Base-by-base conservation (phyloP, 1,284 basidiomycete species). In the Lentinula novae-zelandiae region DNA sequence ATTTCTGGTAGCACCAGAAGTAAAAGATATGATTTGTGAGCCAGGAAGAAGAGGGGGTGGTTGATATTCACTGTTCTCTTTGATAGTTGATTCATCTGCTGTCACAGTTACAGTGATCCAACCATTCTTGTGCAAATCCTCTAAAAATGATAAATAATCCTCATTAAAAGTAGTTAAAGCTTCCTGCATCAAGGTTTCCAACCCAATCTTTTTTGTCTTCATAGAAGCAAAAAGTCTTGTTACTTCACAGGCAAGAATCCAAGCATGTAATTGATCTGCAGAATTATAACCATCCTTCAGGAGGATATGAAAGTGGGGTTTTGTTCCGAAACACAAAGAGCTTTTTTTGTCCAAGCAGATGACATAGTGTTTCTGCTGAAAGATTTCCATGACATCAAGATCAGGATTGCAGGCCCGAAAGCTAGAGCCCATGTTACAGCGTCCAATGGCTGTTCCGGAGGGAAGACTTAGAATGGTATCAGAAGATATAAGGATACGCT, bases 221-320 rank as follows among this genome's bases (percentile, higher is more conserved):
- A 39, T 17, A 10, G 46, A 44, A 31, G 49, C 49, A 5, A 63
- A 13, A 17, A 58, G 10, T 31, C 58, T 54, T 0, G 59, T 52
- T 3, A 60, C 61, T 51, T 78, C 76, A 1, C 67, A 66, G 1
- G 80, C 82, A 62, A 82, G 79, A 39, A 79, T 65, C 85, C 86
- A 87, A 17, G 81, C 84, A 62, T 80, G 80, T 55, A 86, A 73
- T 57, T 82, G 79, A 67, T 86, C 84, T 27, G 68, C 60, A 4
- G 76, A 65, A 13, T 65, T 66, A 58, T 83, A 80, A 3, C 76
- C 77, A 27, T 81, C 77, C 63, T 82, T 86, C 62, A 87, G 71
- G 64, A 75, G 75, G 42, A 84, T 72, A 65, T 76, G 73, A 39
- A 82, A 31, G 49, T 70, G 65, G 9, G 71, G 63, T 8, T 61